These are phyloP conservation scores for Casuarina cunninghamiana DNA, from an alignment of 306 rosid genomes.

Conservation along the genomic window DNA sequence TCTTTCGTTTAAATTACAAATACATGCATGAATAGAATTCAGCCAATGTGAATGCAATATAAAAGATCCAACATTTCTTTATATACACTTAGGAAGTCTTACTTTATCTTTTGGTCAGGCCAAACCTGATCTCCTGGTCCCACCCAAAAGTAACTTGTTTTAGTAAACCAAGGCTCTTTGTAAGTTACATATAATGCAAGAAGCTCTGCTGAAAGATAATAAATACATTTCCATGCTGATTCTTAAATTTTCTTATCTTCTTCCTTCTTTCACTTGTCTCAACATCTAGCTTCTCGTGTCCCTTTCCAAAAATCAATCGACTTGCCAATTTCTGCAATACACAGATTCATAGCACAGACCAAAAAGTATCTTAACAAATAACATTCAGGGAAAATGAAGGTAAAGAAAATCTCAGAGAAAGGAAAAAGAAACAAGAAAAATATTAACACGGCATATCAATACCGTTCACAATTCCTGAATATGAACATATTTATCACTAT, in stretches of 20 bases:
- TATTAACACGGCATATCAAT: neutral
- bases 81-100: conserved; percentile 32
- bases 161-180: conserved; percentile 83
- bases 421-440: neutral
- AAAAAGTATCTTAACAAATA: conserved; percentile 9
- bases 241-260: conserved; percentile 87
- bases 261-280: conserved; percentile 50
- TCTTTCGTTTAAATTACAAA: conserved; percentile 17
- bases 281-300: conserved; percentile 43
- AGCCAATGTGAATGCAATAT: conserved; percentile 9
- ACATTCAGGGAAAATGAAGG: neutral
- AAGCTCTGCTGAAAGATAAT: conserved; percentile 82
- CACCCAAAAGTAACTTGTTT: conserved; percentile 77
- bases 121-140: conserved; percentile 92
- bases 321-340: conserved; percentile 66
- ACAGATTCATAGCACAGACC: conserved; percentile 29
- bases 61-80: conserved; percentile 21
- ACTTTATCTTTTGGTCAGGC: conserved; percentile 94
- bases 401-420: neutral
- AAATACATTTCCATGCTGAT: conserved; percentile 93
- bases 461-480: neutral
- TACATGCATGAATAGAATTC: conserved; percentile 5
- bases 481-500: conserved; percentile 1
- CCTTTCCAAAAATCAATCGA: conserved; percentile 71
- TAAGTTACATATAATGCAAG: conserved; percentile 70